Base-by-base conservation (phyloP, 164 flowering plant genomes). In the Sedum album region DNA sequence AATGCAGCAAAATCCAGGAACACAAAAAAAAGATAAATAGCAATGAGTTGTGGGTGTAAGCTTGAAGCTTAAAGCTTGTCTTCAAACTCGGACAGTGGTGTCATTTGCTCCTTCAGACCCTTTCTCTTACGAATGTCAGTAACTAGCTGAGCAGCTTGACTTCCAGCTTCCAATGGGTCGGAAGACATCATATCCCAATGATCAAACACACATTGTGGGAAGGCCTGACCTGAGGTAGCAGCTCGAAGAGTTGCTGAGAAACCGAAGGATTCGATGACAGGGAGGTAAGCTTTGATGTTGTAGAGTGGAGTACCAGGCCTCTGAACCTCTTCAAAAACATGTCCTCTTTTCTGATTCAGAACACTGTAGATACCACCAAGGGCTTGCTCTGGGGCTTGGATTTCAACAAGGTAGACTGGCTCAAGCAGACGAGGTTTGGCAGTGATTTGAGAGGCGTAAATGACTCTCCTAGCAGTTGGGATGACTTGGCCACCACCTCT, bases 131-230 rank as follows among this genome's bases (percentile, higher is more conserved):
- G 53, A 6, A 48, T 48, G 20, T 48, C 53, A 20, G 21, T 48
- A 2, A 51, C 57, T 0, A 51, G 57, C 11, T n/a, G 25, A 51
- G 26, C 57, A 51, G 57, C 57, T 7, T 51, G 57, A 15, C 57
- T 51, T n/a, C 57, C 57, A 51, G 57, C 57, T 51, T 51, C 57
- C 11, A 49, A 4, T 1, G 26, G 57, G 9, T 49, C 57, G 5
- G 57, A 49, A 20, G 57, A 49, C 57, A 49, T 49, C 57, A 49
- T 49, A n/a, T 49, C 57, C 57, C 57, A 51, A 21, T 51, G 57
- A 26, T 51, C 26, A 21, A 51, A 51, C 1, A 51, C 57, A 11
- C 57, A 51, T 26, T 51, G 57, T 2, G 57, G 57, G 57, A 51
- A 51, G 2, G 57, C 26, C 26, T 51, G 57, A 6, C 26, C 57